phyloP scores from a whole-genome alignment of 306 rosid genomes.

The Gastrolobium bilobum region DNA sequence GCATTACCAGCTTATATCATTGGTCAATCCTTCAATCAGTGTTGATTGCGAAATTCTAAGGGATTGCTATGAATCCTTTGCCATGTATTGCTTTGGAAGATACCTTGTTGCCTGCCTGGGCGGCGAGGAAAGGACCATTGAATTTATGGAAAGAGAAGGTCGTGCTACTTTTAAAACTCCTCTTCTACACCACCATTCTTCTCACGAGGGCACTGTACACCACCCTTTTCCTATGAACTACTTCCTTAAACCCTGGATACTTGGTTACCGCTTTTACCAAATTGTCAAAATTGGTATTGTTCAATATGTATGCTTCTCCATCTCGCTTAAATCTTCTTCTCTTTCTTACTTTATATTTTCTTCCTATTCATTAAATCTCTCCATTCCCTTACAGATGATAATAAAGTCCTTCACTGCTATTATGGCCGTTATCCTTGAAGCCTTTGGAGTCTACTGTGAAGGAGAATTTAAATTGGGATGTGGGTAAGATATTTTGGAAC shows the following conservation, averaged over 20 bases:
- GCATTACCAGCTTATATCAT: constrained; percentile 70
- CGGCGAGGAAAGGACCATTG: constrained; percentile 92
- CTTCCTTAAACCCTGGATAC: constrained; percentile 89
- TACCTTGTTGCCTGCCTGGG: constrained; percentile 97
- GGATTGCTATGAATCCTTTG: constrained; percentile 98
- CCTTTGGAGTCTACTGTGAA: constrained; percentile 89
- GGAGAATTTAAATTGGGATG: constrained; percentile 93
- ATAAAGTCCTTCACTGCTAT: constrained; percentile 86
- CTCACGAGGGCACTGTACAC: constrained; percentile 66
- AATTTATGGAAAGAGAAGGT: constrained; percentile 92
- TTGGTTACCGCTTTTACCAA: constrained; percentile 88
- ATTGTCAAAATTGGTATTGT: constrained; percentile 94
- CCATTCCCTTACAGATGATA: constrained; percentile 78
- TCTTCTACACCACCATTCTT: constrained; percentile 67
- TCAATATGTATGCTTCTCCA: constrained; percentile 89
- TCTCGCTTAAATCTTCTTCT: constrained; percentile 23
- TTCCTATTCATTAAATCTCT: constrained; percentile 35
- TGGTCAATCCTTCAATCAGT: constrained; percentile 82
- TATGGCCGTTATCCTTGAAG: constrained; percentile 89
- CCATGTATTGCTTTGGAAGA: constrained; percentile 99
- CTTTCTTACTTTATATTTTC: constrained; percentile 20
- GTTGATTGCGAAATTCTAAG: constrained; percentile 90
- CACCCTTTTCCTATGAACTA: constrained; percentile 94
- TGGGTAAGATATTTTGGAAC: constrained; percentile 73
- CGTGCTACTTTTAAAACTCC: constrained; percentile 74